Conservation (phyloP, 768 basidiomycete species). For the Mycena epipterygia region DNA sequence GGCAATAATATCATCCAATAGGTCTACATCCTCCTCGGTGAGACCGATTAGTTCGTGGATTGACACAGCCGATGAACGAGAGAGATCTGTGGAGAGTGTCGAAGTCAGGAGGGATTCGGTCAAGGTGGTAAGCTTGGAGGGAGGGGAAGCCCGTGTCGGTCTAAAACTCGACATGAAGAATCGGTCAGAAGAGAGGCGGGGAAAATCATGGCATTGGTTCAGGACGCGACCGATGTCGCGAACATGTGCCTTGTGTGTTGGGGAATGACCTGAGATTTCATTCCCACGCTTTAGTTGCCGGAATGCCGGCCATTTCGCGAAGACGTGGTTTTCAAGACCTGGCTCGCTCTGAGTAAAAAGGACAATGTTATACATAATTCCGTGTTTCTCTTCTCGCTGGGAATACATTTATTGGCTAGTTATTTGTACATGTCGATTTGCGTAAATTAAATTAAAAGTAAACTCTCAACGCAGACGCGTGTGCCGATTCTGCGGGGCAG, state of each 20-base stretch:
- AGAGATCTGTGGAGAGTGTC: conserved; percentile 49
- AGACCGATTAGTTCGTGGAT: conserved; percentile 68
- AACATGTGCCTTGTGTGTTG: too few relatives aligned
- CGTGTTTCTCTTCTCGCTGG: too few relatives aligned
- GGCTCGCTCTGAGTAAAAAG: too few relatives aligned
- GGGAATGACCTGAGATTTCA: too few relatives aligned
- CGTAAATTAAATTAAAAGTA: conserved; percentile 61
- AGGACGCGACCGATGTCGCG: conserved; percentile 23
- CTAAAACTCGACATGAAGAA: conserved; percentile 47
- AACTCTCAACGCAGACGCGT: conserved; percentile 70
- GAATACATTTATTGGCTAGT: neutral
- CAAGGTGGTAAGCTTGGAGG: conserved; percentile 44
- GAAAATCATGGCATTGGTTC: conserved; percentile 17
- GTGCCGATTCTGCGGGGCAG: conserved; percentile 86
- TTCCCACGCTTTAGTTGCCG: too few relatives aligned
- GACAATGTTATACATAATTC: too few relatives aligned
- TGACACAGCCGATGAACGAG: conserved; percentile 55
- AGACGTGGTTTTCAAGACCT: too few relatives aligned
- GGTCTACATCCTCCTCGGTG: conserved; percentile 69
- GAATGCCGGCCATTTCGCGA: too few relatives aligned
- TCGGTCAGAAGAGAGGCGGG: neutral
- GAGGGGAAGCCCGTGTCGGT: conserved; percentile 51
- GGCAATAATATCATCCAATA: conserved; percentile 81
- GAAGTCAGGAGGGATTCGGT: conserved; percentile 32
- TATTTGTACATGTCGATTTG: conserved; percentile 25